A percentile compares a stretch with the other conserved stretches of the same genome.
phyloP scores from a whole-genome alignment of 179 eudicot species.

The Pouteria campechiana region DNA sequence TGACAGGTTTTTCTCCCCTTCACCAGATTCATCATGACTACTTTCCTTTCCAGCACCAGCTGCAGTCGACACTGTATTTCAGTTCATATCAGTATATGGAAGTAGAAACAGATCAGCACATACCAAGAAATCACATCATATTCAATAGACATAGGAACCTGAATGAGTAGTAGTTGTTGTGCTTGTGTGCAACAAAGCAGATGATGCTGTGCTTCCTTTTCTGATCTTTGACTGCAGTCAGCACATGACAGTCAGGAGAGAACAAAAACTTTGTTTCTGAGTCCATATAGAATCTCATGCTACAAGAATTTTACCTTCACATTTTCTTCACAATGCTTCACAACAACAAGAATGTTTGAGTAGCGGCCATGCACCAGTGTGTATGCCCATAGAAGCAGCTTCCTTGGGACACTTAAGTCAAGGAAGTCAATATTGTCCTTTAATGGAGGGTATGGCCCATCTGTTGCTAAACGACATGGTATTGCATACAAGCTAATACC shows the following conservation, averaged over 20 bases:
- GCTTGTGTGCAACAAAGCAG: slow-evolving; percentile 26
- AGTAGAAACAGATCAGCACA: background rate
- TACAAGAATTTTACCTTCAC: slow-evolving; percentile 48
- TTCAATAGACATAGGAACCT: slow-evolving; percentile 24
- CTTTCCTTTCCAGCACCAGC: slow-evolving; percentile 41
- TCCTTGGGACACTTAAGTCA: slow-evolving; percentile 71
- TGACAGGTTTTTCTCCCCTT: slow-evolving; percentile 12
- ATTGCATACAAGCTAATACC: slow-evolving; percentile 64
- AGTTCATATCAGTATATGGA: background rate
- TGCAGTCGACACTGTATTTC: background rate
- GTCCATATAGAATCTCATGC: background rate
- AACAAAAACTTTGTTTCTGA: background rate
- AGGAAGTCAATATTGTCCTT: slow-evolving; percentile 56
- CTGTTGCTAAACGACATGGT: slow-evolving; percentile 47
- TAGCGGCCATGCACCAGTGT: slow-evolving; percentile 75
- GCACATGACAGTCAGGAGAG: background rate
- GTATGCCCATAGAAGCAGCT: slow-evolving; percentile 92
- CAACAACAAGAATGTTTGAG: slow-evolving; percentile 59
- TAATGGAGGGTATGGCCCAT: slow-evolving; percentile 39
- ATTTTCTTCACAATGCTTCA: slow-evolving; percentile 90
- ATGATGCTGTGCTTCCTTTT: slow-evolving; percentile 43
- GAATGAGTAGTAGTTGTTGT: slow-evolving; percentile 25
- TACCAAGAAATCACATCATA: background rate
- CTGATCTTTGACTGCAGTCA: slow-evolving; percentile 52
- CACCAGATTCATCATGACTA: slow-evolving; percentile 20